Evolutionary conservation across 345 rosid species (phyloP).

Genomic region (Brassica incana): DNA sequence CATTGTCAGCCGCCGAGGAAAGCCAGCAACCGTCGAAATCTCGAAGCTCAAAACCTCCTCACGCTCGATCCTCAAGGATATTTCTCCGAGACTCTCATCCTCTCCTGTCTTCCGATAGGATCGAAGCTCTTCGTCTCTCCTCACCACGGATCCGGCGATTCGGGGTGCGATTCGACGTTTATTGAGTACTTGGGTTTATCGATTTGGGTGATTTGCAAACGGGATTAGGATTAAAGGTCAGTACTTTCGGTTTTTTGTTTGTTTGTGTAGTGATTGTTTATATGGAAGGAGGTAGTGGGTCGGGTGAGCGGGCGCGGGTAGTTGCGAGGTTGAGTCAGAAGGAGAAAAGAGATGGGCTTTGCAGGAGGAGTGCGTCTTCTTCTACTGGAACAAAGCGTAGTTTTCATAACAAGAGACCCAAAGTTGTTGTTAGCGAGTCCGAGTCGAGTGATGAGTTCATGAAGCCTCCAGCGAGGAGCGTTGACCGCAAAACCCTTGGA

Average conservation of each 20-base stretch:
- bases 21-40: constrained; percentile 29
- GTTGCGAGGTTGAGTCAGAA: constrained; percentile 58
- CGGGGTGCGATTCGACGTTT: constrained; percentile 19
- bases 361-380: not conserved
- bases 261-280: constrained; percentile 16
- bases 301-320: constrained; percentile 62
- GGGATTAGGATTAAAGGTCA: constrained; percentile 46
- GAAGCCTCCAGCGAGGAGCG: constrained; percentile 49
- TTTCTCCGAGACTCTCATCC: not conserved
- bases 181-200: constrained; percentile 18
- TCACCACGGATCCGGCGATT: constrained; percentile 61
- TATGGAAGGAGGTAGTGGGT: constrained; percentile 81
- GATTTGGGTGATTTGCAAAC: constrained; percentile 29
- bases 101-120: constrained; percentile 13
- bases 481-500: constrained; percentile 48
- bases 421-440: constrained; percentile 64
- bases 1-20: constrained; percentile 41
- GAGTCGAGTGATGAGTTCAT: constrained; percentile 72
- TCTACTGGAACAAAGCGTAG: constrained; percentile 44
- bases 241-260: constrained; percentile 3
- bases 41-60: constrained; percentile 11
- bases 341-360: constrained; percentile 56
- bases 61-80: not conserved
- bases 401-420: constrained; percentile 64
- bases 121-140: not conserved